Percentiles rank a stretch among this genome's conserved stretches.
phyloP scores from a whole-genome alignment of 2,329 filamentous ascomycete species.

The Epichloe brachyelytri region DNA sequence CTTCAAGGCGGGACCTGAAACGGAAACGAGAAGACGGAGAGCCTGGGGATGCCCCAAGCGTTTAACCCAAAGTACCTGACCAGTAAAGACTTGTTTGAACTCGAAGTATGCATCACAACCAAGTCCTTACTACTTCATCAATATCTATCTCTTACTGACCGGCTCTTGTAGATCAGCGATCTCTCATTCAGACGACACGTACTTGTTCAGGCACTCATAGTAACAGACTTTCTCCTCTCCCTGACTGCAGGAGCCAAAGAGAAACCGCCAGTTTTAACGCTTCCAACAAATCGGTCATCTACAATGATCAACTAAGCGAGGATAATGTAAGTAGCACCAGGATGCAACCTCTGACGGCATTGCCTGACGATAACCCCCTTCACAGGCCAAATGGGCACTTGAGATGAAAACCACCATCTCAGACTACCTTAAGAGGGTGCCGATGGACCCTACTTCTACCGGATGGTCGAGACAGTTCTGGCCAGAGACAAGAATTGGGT shows the following conservation, averaged over 20 bases:
- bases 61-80: conserved; percentile 99
- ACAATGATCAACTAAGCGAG: conserved; percentile 62
- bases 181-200: conserved; percentile 89
- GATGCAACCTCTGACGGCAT: not conserved
- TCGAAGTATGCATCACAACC: conserved; percentile 52
- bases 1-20: conserved; percentile 53
- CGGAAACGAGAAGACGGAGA: conserved; percentile 49
- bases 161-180: conserved; percentile 59
- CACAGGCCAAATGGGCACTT: conserved; percentile 67
- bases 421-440: conserved; percentile 67
- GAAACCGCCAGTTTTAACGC: conserved; percentile 51
- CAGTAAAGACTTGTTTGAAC: conserved; percentile 88
- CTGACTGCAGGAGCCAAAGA: conserved; percentile 71
- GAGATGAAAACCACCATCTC: conserved; percentile 69
- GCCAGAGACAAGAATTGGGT: conserved; percentile 98
- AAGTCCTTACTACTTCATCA: not conserved
- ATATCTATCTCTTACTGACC: not conserved
- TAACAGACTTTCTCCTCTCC: conserved; percentile 91
- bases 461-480: conserved; percentile 93
- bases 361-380: not conserved
- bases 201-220: conserved; percentile 85
- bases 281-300: conserved; percentile 80
- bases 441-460: conserved; percentile 86
- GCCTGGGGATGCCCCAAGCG: conserved; percentile 34
- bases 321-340: conserved; percentile 55